Evolutionary conservation across 2,329 filamentous ascomycete species (phyloP).

Genomic region (Aspergillus candidus): DNA sequence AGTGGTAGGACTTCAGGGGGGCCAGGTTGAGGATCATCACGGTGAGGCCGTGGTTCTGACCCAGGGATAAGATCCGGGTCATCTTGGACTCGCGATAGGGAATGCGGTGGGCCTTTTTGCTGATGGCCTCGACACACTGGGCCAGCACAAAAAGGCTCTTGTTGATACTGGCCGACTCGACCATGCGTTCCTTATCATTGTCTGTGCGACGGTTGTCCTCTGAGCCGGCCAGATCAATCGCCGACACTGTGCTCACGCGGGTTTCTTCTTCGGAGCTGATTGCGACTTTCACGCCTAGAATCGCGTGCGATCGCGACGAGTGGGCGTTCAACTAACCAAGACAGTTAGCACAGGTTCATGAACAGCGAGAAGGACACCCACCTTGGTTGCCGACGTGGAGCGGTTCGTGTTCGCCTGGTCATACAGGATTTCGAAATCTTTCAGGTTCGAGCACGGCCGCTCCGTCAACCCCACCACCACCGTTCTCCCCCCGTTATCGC

Average conservation of each 20-base stretch:
- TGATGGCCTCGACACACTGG: constrained; percentile 93
- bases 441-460: constrained; percentile 71
- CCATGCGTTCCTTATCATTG: constrained; percentile 82
- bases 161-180: constrained; percentile 97
- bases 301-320: constrained; percentile 82
- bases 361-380: constrained; percentile 17
- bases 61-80: constrained; percentile 86
- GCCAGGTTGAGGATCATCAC: constrained; percentile 96
- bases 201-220: constrained; percentile 94
- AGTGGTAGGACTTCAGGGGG: constrained; percentile 83
- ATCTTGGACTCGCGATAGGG: constrained; percentile 95
- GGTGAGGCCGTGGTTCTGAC: constrained; percentile 91
- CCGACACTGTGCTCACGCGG: constrained; percentile 76
- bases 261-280: constrained; percentile 64
- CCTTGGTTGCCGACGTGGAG: constrained; percentile 81
- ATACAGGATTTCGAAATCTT: constrained; percentile 84
- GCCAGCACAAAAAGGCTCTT: constrained; percentile 92
- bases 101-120: constrained; percentile 66
- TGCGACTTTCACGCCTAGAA: constrained; percentile 81
- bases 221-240: constrained; percentile 90
- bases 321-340: constrained; percentile 67
- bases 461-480: constrained; percentile 82
- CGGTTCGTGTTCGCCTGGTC: constrained; percentile 89
- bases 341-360: not conserved
- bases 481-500: constrained; percentile 81